Evolutionary conservation across 2,329 filamentous ascomycete genomes (phyloP).

Genomic region (Calonectria hongkongensis): DNA sequence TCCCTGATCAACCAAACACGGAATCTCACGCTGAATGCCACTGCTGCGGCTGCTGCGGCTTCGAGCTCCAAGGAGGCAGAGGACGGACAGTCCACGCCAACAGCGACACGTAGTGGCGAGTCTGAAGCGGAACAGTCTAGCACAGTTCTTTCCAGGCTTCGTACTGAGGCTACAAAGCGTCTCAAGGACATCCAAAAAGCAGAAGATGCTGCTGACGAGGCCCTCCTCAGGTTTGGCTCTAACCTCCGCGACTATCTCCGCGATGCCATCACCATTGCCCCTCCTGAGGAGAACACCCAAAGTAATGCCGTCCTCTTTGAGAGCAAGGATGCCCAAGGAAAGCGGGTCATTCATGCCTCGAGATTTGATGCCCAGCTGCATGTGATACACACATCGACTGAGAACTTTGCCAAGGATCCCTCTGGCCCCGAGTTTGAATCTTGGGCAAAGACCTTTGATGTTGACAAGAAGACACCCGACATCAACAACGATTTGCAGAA

Average conservation of each 20-base stretch:
- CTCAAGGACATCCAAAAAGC: slow-evolving; percentile 93
- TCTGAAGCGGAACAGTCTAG: slow-evolving; percentile 70
- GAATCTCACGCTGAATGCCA: slow-evolving; percentile 79
- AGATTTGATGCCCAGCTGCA: slow-evolving; percentile 97
- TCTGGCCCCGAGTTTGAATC: slow-evolving; percentile 82
- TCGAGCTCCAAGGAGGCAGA: slow-evolving; percentile 58
- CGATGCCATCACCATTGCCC: slow-evolving; percentile 91
- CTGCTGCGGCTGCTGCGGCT: slow-evolving; percentile 57
- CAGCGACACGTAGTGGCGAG: slow-evolving; percentile 59
- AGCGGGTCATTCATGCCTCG: slow-evolving; percentile 94
- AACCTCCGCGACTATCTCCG: slow-evolving; percentile 93
- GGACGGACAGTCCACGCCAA: slow-evolving; percentile 69
- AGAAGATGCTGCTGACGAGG: slow-evolving; percentile 97
- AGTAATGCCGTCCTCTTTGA: slow-evolving; percentile 88
- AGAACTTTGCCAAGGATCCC: slow-evolving; percentile 90
- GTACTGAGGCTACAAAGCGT: slow-evolving; percentile 85
- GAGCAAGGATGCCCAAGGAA: slow-evolving; percentile 91
- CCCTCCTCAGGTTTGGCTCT: slow-evolving; percentile 90
- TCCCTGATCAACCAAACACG: slow-evolving; percentile 84
- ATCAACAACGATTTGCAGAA: slow-evolving; percentile 89
- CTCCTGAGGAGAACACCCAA: slow-evolving; percentile 75
- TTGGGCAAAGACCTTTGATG: slow-evolving; percentile 85
- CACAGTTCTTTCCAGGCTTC: slow-evolving; percentile 85
- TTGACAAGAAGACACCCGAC: slow-evolving; percentile 88
- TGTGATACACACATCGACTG: slow-evolving; percentile 90